Percentiles rank a stretch among this genome's conserved stretches.
phyloP scores from a whole-genome alignment of 139 green algal genomes.

The Coelastrella sp. region DNA sequence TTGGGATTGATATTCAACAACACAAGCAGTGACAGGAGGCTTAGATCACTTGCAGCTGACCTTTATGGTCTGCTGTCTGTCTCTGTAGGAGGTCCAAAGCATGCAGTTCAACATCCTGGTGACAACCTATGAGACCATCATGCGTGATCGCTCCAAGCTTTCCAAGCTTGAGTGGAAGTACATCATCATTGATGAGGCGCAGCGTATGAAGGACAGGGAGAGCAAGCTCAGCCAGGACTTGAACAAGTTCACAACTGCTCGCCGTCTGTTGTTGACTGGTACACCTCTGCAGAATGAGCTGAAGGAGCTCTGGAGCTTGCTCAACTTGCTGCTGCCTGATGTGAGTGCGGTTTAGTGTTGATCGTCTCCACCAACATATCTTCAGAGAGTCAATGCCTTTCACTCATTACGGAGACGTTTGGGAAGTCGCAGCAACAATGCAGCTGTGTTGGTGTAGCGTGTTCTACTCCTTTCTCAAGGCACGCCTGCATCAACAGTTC shows the following conservation, averaged over 20 bases:
- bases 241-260: slow-evolving; percentile 78
- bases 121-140: slow-evolving; percentile 99
- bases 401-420: too few relatives aligned
- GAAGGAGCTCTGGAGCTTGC: slow-evolving; percentile 93
- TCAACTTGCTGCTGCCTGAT: slow-evolving; percentile 95
- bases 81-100: slow-evolving; percentile 58
- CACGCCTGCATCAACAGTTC: too few relatives aligned
- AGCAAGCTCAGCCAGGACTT: slow-evolving; percentile 73
- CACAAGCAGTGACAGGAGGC: too few relatives aligned
- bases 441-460: too few relatives aligned
- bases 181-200: slow-evolving; percentile 99
- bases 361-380: background rate
- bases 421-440: too few relatives aligned
- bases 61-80: background rate
- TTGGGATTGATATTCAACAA: too few relatives aligned
- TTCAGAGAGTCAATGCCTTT: background rate
- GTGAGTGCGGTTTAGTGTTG: background rate
- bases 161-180: slow-evolving; percentile 92
- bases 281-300: slow-evolving; percentile 96
- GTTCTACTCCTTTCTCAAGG: too few relatives aligned
- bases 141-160: slow-evolving; percentile 83
- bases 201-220: slow-evolving; percentile 74
- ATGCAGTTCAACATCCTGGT: slow-evolving; percentile 98
- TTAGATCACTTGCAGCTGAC: background rate
- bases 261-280: slow-evolving; percentile 81